A percentile compares a stretch with the other conserved stretches of the same genome.
phyloP scores from a whole-genome alignment of 2,329 filamentous ascomycete species.

The Bipolaris sorokiniana region DNA sequence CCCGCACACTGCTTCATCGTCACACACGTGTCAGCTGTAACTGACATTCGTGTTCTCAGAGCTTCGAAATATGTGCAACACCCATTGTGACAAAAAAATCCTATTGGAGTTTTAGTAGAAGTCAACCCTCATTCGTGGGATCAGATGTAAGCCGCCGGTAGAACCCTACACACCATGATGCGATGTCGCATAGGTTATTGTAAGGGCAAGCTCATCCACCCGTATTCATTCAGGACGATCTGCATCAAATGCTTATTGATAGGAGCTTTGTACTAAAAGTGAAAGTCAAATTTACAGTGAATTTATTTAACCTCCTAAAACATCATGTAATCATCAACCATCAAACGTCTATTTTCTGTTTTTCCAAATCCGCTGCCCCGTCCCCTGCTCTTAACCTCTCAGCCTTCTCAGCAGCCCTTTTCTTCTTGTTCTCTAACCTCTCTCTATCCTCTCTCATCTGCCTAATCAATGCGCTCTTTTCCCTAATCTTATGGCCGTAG shows the following conservation, averaged over 20 bases:
- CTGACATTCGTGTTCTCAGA: background rate
- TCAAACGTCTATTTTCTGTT: constrained; percentile 20
- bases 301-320: background rate
- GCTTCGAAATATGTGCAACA: background rate
- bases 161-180: background rate
- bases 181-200: background rate
- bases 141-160: background rate
- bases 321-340: background rate
- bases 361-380: constrained; percentile 12
- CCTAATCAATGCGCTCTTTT: constrained; percentile 61
- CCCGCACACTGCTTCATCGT: background rate
- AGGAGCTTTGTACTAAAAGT: background rate
- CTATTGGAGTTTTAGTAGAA: no score
- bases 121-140: background rate
- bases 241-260: background rate
- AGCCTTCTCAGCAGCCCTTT: constrained; percentile 46
- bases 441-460: constrained; percentile 54
- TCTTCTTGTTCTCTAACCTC: constrained; percentile 50
- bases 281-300: background rate
- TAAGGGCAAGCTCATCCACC: background rate
- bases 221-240: no score
- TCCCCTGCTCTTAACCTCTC: constrained; percentile 44
- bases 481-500: constrained; percentile 63
- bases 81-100: background rate
- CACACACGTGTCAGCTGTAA: background rate